Percentiles rank a stretch among this genome's conserved stretches.
phyloP scores from a whole-genome alignment of 2,329 filamentous ascomycete species.

The Talaromyces sp. region DNA sequence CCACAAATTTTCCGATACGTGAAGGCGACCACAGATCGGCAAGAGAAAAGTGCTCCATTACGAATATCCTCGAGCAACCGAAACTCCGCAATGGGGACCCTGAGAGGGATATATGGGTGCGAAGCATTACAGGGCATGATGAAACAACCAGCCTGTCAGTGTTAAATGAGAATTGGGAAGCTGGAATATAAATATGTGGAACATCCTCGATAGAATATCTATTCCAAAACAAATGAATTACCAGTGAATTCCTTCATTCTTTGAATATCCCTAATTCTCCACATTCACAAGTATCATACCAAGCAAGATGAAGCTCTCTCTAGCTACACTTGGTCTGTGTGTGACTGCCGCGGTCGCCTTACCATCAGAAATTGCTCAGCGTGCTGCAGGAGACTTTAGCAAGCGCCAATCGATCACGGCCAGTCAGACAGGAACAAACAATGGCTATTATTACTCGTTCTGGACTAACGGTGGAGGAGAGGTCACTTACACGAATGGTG shows the following conservation, averaged over 20 bases:
- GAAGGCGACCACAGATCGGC: not conserved
- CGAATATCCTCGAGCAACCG: not conserved
- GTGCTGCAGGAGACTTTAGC: not conserved
- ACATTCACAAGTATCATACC: not conserved
- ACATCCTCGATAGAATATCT: not conserved
- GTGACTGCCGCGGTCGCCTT: not conserved
- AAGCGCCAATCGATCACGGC: constrained; percentile 12
- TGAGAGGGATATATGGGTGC: not conserved
- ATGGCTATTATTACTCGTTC: constrained; percentile 17
- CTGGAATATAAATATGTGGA: not conserved
- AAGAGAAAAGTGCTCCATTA: not conserved
- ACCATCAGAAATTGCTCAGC: not conserved
- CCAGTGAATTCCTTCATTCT: not conserved
- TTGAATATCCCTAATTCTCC: no score
- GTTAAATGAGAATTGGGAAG: not conserved
- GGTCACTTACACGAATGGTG: constrained; percentile 48
- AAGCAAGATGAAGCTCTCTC: not conserved
- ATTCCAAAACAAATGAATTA: not conserved
- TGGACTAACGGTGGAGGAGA: constrained; percentile 24
- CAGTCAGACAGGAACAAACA: constrained; percentile 5
- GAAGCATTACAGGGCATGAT: not conserved
- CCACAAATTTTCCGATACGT: not conserved
- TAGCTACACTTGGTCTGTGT: not conserved
- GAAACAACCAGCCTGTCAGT: not conserved
- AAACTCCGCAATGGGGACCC: not conserved